Evolutionary conservation across 2,329 filamentous ascomycete species (phyloP), one percentile per base, ranked within the genome.

Genomic region (Alternaria incomplexa): DNA sequence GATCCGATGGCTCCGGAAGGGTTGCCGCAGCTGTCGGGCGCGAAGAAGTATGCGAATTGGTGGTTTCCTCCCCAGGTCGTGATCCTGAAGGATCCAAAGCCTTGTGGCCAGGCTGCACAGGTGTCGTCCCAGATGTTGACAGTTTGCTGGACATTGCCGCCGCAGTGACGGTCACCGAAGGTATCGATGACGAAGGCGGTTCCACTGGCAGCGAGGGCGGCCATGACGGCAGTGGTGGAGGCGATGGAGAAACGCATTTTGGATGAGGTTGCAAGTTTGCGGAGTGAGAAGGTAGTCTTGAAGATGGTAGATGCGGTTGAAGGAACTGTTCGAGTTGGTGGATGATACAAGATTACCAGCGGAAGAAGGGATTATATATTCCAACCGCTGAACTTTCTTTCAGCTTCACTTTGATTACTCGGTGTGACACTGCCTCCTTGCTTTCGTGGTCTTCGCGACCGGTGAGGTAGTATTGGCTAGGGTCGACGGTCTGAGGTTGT

Each of bases 91-190:
- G 50, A 60, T 36, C 32, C n/a, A 51, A 60, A 60, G 25, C 57
- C 26, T 10, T 52, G 40, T 25, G 22, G 25, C 47, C 47, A 32
- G 25, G 47, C 32, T 13, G 57, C 57, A 30, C 57, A 60, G 32
- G 57, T 60, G 50, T 60, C 54, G 57, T 60, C 50, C 57, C 36
- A 55, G 7, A 60, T 43, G 32, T 60, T 55, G 25, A 60, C 57
- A 22, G 15, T 25, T 26, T 30, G 40, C 48, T 40, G 23, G 36
- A 20, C 12, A 23, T 23, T 20, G 36, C 50, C 50, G 7, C 12
- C 13, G 57, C 57, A 60, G 50, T 60, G 15, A 10, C n/a, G 20
- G 1, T n/a, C 20, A 26, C 44, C 25, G 50, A 55, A 60, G n/a
- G 54, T 32, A 20, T 48, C 40, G 17, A 60, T 47, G 48, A 60